These are phyloP conservation scores for Datura wrightii DNA, from an alignment of 257 asterid genomes.

Conservation along the genomic window DNA sequence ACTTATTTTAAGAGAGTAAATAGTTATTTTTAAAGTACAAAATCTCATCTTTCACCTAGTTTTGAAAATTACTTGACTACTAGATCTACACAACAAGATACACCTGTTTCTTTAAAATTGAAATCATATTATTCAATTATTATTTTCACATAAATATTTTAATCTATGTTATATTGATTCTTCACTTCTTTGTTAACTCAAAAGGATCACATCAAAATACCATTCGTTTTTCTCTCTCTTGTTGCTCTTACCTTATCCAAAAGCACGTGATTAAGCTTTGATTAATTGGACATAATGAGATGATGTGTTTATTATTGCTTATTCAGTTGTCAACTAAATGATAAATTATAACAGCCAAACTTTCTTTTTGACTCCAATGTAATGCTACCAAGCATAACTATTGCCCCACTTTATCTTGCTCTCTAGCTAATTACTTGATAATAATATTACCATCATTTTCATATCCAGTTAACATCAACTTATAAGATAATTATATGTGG, in stretches of 20 bases:
- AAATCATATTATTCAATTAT: not conserved
- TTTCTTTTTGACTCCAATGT: constrained; percentile 32
- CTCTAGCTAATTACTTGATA: not conserved
- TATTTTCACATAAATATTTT: not conserved
- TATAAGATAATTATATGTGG: not conserved
- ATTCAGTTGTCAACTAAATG: constrained; percentile 28
- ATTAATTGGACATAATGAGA: constrained; percentile 29
- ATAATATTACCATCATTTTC: not conserved
- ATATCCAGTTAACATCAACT: not conserved
- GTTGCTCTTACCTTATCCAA: not conserved
- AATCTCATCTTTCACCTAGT: too few species aligned
- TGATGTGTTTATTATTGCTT: constrained; percentile 22
- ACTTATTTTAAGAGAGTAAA: not conserved
- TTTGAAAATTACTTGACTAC: not conserved
- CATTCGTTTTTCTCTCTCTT: not conserved
- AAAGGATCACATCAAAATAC: not conserved
- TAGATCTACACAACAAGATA: not conserved
- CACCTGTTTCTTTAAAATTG: not conserved
- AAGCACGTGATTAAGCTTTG: constrained; percentile 35
- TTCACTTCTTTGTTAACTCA: not conserved
- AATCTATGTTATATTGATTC: not conserved
- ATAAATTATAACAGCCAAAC: constrained; percentile 34
- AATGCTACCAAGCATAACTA: constrained; percentile 33
- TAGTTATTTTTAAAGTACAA: not conserved
- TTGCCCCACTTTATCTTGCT: not conserved